Conservation (phyloP, 768 basidiomycete species). For the Coprinellus micaceus region DNA sequence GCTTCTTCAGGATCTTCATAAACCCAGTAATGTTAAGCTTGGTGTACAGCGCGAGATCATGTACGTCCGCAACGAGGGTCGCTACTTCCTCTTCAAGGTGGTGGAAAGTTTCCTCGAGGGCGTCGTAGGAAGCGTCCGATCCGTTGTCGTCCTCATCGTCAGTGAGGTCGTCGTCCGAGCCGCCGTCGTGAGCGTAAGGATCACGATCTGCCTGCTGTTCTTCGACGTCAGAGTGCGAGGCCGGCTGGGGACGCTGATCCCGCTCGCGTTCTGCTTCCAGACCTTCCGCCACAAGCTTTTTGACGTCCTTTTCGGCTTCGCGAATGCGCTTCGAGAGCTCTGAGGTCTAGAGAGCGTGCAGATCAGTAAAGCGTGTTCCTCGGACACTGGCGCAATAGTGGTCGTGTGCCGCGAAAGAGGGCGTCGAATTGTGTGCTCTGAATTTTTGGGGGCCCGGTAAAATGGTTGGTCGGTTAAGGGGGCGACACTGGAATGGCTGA, state of each 20-base stretch:
- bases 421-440: background rate
- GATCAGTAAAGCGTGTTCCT: background rate
- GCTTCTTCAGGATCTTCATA: slow-evolving; percentile 99
- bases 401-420: background rate
- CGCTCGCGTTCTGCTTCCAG: slow-evolving; percentile 14
- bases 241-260: background rate
- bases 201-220: slow-evolving; percentile 44
- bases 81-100: slow-evolving; percentile 92
- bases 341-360: slow-evolving; percentile 50
- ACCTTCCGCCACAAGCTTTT: slow-evolving; percentile 68
- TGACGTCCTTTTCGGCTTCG: slow-evolving; percentile 78
- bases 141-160: slow-evolving; percentile 35
- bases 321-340: slow-evolving; percentile 81
- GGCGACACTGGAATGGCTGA: too few species aligned
- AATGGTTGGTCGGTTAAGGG: too few species aligned
- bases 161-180: slow-evolving; percentile 65
- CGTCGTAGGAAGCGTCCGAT: slow-evolving; percentile 58
- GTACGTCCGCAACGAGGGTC: slow-evolving; percentile 87
- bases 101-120: slow-evolving; percentile 83
- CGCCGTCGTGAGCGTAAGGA: slow-evolving; percentile 55
- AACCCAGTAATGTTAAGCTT: slow-evolving; percentile 99
- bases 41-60: slow-evolving; percentile 87
- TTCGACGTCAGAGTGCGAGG: slow-evolving; percentile 44
- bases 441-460: background rate
- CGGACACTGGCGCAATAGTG: background rate